A percentile compares a stretch with the other conserved stretches of the same genome.
phyloP scores from a whole-genome alignment of 2,329 filamentous ascomycete species.

The Graphilbum sp. region DNA sequence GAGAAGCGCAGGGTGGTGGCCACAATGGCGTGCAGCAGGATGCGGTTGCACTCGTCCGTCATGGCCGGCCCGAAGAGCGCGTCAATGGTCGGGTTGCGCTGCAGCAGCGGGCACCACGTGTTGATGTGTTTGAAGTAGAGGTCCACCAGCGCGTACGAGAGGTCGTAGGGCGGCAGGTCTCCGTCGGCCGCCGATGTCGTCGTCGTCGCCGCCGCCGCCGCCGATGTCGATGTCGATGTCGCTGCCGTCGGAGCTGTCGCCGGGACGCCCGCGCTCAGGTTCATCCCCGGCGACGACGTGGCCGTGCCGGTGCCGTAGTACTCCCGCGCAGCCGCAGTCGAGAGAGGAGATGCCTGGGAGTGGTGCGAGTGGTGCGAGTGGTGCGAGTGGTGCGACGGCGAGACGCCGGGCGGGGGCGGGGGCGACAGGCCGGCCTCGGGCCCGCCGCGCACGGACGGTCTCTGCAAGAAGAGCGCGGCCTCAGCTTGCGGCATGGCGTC shows the following conservation, averaged over 20 bases:
- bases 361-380: slow-evolving; percentile 18
- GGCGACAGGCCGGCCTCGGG: slow-evolving; percentile 34
- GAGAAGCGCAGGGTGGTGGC: slow-evolving; percentile 78
- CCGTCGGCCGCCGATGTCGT: slow-evolving; percentile 32
- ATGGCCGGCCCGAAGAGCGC: slow-evolving; percentile 63
- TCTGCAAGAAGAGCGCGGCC: slow-evolving; percentile 44
- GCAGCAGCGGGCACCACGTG: slow-evolving; percentile 80
- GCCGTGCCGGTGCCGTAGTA: slow-evolving; percentile 21
- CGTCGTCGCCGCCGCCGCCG: too few species aligned
- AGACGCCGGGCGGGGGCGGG: slow-evolving; percentile 23
- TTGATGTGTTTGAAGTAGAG: slow-evolving; percentile 70
- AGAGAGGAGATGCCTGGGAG: slow-evolving; percentile 16
- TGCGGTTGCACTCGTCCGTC: slow-evolving; percentile 64
- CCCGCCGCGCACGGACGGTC: slow-evolving; percentile 28
- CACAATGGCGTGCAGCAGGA: slow-evolving; percentile 76
- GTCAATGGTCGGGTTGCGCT: slow-evolving; percentile 67
- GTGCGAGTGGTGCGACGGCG: slow-evolving; percentile 19
- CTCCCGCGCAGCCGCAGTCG: slow-evolving; percentile 28
- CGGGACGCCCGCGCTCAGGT: neutral
- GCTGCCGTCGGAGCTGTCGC: too few species aligned
- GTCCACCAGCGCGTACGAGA: slow-evolving; percentile 57
- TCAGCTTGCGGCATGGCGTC: slow-evolving; percentile 39
- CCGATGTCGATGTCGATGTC: too few species aligned
- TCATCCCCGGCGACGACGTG: slow-evolving; percentile 19
- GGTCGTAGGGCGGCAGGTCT: slow-evolving; percentile 58